These are phyloP conservation scores for Boechera divaricarpa DNA, from an alignment of 345 rosid genomes.

Conservation along the genomic window DNA sequence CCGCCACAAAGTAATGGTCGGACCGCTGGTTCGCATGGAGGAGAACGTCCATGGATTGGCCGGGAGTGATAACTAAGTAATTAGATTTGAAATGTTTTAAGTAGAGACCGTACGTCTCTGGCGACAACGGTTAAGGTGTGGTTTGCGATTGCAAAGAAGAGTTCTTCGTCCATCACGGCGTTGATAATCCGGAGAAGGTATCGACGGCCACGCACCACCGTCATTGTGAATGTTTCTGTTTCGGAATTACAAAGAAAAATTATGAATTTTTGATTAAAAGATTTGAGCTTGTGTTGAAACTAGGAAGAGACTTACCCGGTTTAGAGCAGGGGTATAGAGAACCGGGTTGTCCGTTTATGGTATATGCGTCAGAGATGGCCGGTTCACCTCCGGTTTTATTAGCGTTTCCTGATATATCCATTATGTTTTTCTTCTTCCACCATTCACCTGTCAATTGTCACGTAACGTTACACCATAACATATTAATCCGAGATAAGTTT, in stretches of 20 bases:
- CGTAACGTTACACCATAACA: slow-evolving; percentile 11
- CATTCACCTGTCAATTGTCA: slow-evolving; percentile 68
- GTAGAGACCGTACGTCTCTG: slow-evolving; percentile 58
- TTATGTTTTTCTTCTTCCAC: slow-evolving; percentile 67
- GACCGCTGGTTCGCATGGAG: slow-evolving; percentile 42
- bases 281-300: not conserved
- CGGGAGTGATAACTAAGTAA: slow-evolving; percentile 65
- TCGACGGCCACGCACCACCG: slow-evolving; percentile 47
- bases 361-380: slow-evolving; percentile 79
- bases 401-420: slow-evolving; percentile 61
- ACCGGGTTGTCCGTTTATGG: slow-evolving; percentile 92
- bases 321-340: slow-evolving; percentile 76
- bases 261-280: not conserved
- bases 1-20: slow-evolving; percentile 65
- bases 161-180: slow-evolving; percentile 72
- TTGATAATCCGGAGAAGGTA: slow-evolving; percentile 73
- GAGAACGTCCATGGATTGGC: slow-evolving; percentile 63
- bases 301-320: slow-evolving; percentile 26
- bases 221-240: slow-evolving; percentile 50
- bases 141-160: slow-evolving; percentile 65
- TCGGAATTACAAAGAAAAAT: not conserved
- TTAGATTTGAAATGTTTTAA: slow-evolving; percentile 60
- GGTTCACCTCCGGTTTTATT: slow-evolving; percentile 66
- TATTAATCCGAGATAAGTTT: not conserved
- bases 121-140: slow-evolving; percentile 66